Evolutionary conservation across 257 asterid genomes (phyloP).

Genomic region (Echium plantagineum): DNA sequence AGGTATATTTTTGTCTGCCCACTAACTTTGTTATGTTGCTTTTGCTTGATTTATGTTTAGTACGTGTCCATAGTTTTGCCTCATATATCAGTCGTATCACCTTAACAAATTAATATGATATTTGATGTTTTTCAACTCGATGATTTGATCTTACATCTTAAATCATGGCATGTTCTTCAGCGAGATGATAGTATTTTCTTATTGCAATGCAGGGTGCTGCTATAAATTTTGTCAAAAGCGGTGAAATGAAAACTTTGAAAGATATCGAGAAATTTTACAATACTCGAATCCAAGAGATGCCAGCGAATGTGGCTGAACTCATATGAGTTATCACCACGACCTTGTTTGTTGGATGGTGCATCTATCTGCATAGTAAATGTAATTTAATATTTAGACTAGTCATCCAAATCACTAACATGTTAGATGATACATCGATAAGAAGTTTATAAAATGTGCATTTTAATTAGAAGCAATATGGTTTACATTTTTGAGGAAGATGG

Average conservation of each 20-base stretch:
- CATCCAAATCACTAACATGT: too few species aligned
- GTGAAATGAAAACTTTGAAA: slow-evolving; percentile 80
- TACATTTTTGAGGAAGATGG: too few species aligned
- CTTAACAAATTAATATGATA: too few species aligned
- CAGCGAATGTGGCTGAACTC: slow-evolving; percentile 92
- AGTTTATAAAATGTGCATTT: too few species aligned
- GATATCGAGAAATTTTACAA: slow-evolving; percentile 93
- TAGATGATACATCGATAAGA: too few species aligned
- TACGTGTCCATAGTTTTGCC: too few species aligned
- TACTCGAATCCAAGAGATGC: slow-evolving; percentile 96
- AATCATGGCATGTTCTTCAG: not conserved
- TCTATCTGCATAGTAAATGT: not conserved
- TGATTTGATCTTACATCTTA: not conserved
- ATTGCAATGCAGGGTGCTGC: slow-evolving; percentile 76
- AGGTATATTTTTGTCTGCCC: slow-evolving; percentile 31
- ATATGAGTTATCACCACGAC: slow-evolving; percentile 15
- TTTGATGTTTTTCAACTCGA: too few species aligned
- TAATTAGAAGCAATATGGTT: too few species aligned
- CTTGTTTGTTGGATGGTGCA: not conserved
- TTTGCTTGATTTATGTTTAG: not conserved
- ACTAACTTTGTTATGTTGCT: too few species aligned
- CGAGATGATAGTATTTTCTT: not conserved
- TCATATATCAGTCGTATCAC: too few species aligned
- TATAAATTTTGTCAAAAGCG: slow-evolving; percentile 85
- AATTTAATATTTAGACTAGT: too few species aligned